Evolutionary conservation across 1,139 yeast species (phyloP), one percentile per base, ranked within the genome.

Genomic region (Pichiaceae sp.): DNA sequence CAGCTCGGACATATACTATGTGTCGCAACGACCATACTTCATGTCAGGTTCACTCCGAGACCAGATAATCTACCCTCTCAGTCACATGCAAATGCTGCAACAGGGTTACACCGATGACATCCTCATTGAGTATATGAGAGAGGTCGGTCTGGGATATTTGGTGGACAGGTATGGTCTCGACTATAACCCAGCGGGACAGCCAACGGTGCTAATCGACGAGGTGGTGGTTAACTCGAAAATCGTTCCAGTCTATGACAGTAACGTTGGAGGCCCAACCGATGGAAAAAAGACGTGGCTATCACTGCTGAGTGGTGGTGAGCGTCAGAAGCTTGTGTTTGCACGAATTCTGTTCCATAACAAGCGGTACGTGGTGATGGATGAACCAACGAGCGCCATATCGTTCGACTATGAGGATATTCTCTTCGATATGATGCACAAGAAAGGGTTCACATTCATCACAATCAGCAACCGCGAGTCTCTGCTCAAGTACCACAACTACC

Each of bases 301-400:
- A 55, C 85, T 89, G 15, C 72, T 89, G 48, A 81, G 94, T 59
- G 97, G 97, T 15, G 97, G 97, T 38, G 97, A 89, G 57, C 82
- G 86, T 62, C 97, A 89, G 64, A 75, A 96, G 52, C 72, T 87
- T 56, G 79, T 87, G 60, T 83, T 89, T 65, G 96, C 96, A 0
- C 69, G 96, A 49, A 74, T 89, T 5, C 66, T 89, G 48, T 86
- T 82, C 63, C 84, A 83, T 57, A 70, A 72, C 38, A 96, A 96
- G 32, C 72, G 72, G 54, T 83, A 84, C 59, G 91, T 89, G 3
- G 76, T 89, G 5, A 70, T 89, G 46, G 97, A 89, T 60, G 96
- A 89, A 59, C 85, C 95, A 25, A 89, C 96, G 9, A 84, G 87
- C 54, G 96, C 97, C 0, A 91, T 89, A 14, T 78, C 89, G 41